phyloP scores from a whole-genome alignment of 495 filamentous ascomycete species.

The Cercophora newfieldiana region DNA sequence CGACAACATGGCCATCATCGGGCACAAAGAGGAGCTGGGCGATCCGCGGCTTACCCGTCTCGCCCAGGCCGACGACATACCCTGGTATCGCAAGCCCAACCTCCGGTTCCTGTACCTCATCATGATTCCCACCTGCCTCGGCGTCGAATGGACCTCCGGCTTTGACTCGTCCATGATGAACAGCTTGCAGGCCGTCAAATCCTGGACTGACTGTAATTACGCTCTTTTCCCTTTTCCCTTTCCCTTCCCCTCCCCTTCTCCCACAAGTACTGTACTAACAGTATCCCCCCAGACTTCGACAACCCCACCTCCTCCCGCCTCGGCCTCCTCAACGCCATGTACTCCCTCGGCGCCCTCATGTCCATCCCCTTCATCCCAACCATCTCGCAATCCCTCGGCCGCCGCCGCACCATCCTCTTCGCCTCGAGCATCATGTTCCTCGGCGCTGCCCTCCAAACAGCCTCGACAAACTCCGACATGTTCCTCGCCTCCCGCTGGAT shows the following conservation, averaged over 20 bases:
- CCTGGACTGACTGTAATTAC: constrained; percentile 46
- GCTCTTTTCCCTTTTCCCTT: neutral
- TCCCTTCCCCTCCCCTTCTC: neutral
- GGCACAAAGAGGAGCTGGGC: constrained; percentile 28
- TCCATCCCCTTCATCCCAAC: constrained; percentile 57
- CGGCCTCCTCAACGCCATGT: constrained; percentile 43
- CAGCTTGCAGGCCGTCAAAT: constrained; percentile 58
- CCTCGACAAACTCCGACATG: constrained; percentile 44
- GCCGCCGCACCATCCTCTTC: constrained; percentile 54
- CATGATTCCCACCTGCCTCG: constrained; percentile 63
- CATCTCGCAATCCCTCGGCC: constrained; percentile 51
- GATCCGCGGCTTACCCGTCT: constrained; percentile 47
- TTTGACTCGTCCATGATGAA: constrained; percentile 69
- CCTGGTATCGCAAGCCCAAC: constrained; percentile 66
- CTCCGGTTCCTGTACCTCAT: constrained; percentile 62
- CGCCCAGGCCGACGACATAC: constrained; percentile 49
- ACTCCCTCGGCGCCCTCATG: constrained; percentile 44
- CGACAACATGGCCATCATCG: constrained; percentile 30
- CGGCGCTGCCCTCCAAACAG: constrained; percentile 29
- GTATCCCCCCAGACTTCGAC: constrained; percentile 33
- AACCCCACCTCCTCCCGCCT: constrained; percentile 31
- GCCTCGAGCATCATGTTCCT: constrained; percentile 49
- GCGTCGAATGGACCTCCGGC: constrained; percentile 67
- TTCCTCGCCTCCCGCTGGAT: constrained; percentile 60
- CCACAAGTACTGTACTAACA: neutral